Evolutionary conservation across 2,329 filamentous ascomycete species (phyloP), one percentile per base, ranked within the genome.

Genomic region (Diaporthe australafricana): DNA sequence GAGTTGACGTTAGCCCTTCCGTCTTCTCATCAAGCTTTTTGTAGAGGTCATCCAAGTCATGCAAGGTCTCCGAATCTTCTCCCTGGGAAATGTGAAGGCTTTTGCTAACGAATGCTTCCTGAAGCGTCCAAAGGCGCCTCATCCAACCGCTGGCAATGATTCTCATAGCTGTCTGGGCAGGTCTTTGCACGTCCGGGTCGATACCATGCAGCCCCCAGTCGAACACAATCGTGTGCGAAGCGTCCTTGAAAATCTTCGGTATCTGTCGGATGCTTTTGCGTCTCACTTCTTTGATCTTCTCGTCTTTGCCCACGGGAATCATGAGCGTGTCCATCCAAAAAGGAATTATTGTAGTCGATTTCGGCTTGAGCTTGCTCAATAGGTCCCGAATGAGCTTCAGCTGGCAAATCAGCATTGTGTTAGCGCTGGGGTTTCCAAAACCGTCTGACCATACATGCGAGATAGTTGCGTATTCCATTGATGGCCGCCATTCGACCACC

Each of bases 81-180:
- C 50, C 50, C 27, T 32, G 25, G 0, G 50, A 53, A 1, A 53
- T 53, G 4, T 53, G 12, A 20, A 53, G 50, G 27, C 25, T 53
- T 32, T 32, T 53, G 50, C 50, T 53, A 14, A 53, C 25, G 9
- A 53, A 53, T 20, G 50, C 50, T 20, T 53, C 50, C 5, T 53
- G 50, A 3, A 53, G 50, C 16, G 50, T 53, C 50, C 50, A 53
- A 20, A 53, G 50, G 50, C 50, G 50, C 6, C 50, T 53, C 50
- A 53, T 53, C 50, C 50, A 53, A 20, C 50, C 27, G 50, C 50
- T 53, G 12, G 50, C 50, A 53, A 53, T 53, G 16, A 53, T 53
- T 53, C 50, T 53, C 50, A 53, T 53, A 20, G 50, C 50, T 20
- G 50, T 53, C 50, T 53, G 50, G 9, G 50, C 50, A 53, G 50